phyloP scores from a whole-genome alignment of 495 filamentous ascomycete species.

The Aspergillus campestris region DNA sequence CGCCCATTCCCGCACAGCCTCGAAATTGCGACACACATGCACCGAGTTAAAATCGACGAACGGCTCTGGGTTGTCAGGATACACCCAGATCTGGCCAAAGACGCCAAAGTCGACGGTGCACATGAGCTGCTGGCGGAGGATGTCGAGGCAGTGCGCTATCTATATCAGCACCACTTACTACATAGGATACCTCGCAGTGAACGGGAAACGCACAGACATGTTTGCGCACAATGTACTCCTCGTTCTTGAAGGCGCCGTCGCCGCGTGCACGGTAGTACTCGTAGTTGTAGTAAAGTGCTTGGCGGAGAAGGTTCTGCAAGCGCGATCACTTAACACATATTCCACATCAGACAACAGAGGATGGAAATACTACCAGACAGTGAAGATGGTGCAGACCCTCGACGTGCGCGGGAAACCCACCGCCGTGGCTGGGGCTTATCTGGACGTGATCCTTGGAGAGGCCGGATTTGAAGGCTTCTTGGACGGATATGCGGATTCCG shows the following conservation, averaged over 20 bases:
- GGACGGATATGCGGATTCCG: conserved; percentile 25
- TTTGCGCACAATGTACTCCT: conserved; percentile 36
- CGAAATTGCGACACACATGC: conserved; percentile 48
- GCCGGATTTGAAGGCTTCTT: conserved; percentile 31
- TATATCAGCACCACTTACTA: neutral
- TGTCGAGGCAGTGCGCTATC: conserved; percentile 46
- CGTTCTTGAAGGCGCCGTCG: conserved; percentile 41
- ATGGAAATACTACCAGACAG: conserved; percentile 33
- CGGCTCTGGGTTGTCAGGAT: conserved; percentile 30
- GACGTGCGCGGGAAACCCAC: conserved; percentile 45
- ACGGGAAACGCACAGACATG: conserved; percentile 35
- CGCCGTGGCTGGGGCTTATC: conserved; percentile 43
- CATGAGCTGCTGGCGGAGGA: conserved; percentile 48
- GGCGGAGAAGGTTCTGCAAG: conserved; percentile 42
- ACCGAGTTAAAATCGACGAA: conserved; percentile 49
- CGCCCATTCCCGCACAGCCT: conserved; percentile 43
- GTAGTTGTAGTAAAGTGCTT: conserved; percentile 48
- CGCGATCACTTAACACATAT: neutral
- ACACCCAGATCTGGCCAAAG: conserved; percentile 46
- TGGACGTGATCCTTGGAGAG: conserved; percentile 41
- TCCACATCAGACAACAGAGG: neutral
- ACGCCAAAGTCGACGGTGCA: conserved; percentile 45
- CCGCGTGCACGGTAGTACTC: conserved; percentile 43
- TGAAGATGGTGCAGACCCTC: conserved; percentile 52
- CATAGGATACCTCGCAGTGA: neutral